Evolutionary conservation across 768 basidiomycete genomes (phyloP), one percentile per base, ranked within the genome.

Genomic region (Gymnopilus dilepis): DNA sequence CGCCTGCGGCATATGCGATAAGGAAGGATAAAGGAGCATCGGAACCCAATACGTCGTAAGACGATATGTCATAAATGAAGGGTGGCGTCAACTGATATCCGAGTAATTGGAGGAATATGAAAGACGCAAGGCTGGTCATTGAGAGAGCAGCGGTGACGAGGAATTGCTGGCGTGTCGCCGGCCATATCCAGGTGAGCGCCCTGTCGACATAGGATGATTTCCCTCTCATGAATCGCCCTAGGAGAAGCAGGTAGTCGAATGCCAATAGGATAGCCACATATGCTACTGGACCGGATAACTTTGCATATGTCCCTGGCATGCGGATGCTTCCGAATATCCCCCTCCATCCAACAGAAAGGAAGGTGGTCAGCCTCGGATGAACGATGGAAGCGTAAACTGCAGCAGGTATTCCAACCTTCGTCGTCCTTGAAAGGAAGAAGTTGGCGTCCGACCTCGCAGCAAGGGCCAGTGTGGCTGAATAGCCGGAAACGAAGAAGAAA

Each of bases 401-500:
- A 7, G 70, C 68, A 4, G 68, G 70, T 15, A 68, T 6, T 22
- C 61, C 66, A 26, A 63, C 55, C 34, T 64, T 65, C n/a, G 65
- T 13, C 2, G 52, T 57, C 41, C 63, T 57, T 3, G 55, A 51
- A 2, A 63, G 7, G 50, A 69, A 47, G 26, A 62, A 61, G 6
- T 51, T 21, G 6, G 45, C 33, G 31, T 64, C 64, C 4, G 63
- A 61, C 8, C 58, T 57, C 4, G 43, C 54, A 17, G 3, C 9
- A n/a, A 68, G 64, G 2, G 68, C 62, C 30, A 70, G 48, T 1
- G 63, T 55, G 2, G 64, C 62, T 1, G 71, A 65, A 47, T 67
- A 70, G 19, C 71, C 71, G 0, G 71, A 72, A 2, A 70, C 66
- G 61, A 72, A 67, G 64, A 68, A 70, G 64, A 72, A 72, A 2